Conservation (phyloP, 192 early-diverging fungal species). For the Rhizophagus sp. region DNA sequence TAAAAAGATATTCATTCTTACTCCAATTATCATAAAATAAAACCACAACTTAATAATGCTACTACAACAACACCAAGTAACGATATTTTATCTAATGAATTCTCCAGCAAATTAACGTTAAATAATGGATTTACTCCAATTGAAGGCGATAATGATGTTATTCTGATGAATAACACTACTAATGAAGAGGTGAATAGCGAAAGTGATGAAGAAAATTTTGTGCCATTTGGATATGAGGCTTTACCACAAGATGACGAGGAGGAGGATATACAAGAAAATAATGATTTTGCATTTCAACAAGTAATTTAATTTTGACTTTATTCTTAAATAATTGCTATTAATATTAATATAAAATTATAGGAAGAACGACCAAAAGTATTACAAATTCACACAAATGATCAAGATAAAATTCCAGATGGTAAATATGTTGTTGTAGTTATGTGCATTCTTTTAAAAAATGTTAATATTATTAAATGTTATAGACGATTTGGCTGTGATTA, state of each 20-base stretch:
- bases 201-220: neutral
- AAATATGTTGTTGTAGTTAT: neutral
- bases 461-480: neutral
- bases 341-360: neutral
- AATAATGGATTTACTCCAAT: neutral
- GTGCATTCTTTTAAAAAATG: neutral
- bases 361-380: neutral
- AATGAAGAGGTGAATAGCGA: neutral
- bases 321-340: neutral
- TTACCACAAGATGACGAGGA: neutral
- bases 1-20: too few relatives aligned
- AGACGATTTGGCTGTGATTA: conserved; percentile 1
- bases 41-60: too few relatives aligned
- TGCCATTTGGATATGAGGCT: neutral
- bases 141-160: neutral
- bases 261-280: neutral
- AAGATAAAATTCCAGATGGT: conserved; percentile 11
- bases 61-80: too few relatives aligned
- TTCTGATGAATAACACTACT: neutral
- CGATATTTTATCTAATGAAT: too few relatives aligned
- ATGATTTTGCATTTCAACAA: neutral
- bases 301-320: neutral
- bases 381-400: neutral
- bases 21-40: too few relatives aligned
- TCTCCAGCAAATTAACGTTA: too few relatives aligned